Evolutionary conservation across 768 basidiomycete species (phyloP), one percentile per base, ranked within the genome.

Genomic region (Lactarius trivialis): DNA sequence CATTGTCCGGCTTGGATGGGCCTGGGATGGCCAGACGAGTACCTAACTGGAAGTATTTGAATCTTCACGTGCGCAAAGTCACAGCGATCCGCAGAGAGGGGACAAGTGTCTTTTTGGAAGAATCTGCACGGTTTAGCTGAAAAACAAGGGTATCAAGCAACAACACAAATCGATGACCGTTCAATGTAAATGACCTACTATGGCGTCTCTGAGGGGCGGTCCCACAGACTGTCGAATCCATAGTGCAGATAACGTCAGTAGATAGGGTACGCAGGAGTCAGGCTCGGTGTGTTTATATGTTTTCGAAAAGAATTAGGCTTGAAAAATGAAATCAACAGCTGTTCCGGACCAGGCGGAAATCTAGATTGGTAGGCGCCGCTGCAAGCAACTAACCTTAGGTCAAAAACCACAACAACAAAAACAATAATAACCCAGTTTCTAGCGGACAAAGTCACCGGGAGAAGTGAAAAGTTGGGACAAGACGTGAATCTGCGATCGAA

Each of bases 1-100:
- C 54, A 56, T 30, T 52, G 39, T 30, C 33, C 33, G 12, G 39
- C 41, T 14, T 48, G 55, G 36, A 28, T 15, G 2, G 37, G 49
- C 32, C 34, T 59, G 54, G 36, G 41, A 24, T 43, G 48, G 32
- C 34, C 51, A 4, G 45, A n/a, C 7, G 60, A 48, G 43, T 56
- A 61, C 57, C 48, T 55, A 49, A 57, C 58, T 4, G 60, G 66
- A 11, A 52, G 55, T 34, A 58, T 56, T 19, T 45, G 53, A 11
- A 62, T 50, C 56, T 58, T 67, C 30, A 67, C 58, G 37, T 67
- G 66, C 14, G 66, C 64, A 55, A 67, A 67, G 51, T 66, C 60
- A 41, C 66, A 67, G 21, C 50, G 64, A 19, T 65, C 66, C 21
- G 64, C 64, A 49, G 66, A 58, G 28, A 67, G 66, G 14, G 65